Evolutionary conservation across 176 grass and related monocot species (phyloP).

Genomic region (Musa beccarii): DNA sequence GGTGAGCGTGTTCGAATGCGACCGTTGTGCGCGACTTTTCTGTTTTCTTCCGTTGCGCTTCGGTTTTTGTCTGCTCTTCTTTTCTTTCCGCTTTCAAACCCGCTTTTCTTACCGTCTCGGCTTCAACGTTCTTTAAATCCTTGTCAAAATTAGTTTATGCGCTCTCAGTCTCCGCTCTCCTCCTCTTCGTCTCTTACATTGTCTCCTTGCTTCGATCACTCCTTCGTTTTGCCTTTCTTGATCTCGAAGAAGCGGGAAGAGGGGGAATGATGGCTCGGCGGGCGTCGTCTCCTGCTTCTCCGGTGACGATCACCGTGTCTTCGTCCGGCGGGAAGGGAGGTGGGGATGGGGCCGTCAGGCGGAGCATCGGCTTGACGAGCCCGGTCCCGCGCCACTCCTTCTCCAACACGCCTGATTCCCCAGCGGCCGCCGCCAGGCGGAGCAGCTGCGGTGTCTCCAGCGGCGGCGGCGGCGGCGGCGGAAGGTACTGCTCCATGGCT

Average conservation of each 20-base stretch:
- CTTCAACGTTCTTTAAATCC: neutral
- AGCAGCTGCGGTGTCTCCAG: slow-evolving; percentile 8
- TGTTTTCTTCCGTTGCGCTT: slow-evolving; percentile 1
- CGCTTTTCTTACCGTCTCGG: neutral
- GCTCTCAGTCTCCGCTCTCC: neutral
- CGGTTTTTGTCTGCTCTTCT: neutral
- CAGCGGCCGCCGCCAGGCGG: slow-evolving; percentile 15
- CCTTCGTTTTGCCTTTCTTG: neutral
- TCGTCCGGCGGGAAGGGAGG: slow-evolving; percentile 17
- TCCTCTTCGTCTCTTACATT: neutral
- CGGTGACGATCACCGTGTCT: slow-evolving; percentile 36
- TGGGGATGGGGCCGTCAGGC: slow-evolving; percentile 23
- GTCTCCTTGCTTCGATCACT: neutral
- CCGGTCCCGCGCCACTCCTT: slow-evolving; percentile 64
- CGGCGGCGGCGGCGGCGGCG: slow-evolving; percentile 22
- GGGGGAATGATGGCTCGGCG: slow-evolving; percentile 19
- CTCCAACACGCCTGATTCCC: slow-evolving; percentile 24
- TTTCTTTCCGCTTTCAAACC: neutral
- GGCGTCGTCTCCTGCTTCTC: slow-evolving; percentile 29
- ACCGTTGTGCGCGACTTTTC: neutral
- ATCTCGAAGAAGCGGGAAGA: neutral
- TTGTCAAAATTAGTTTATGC: neutral
- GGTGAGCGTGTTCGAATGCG: slow-evolving; percentile 3
- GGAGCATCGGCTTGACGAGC: slow-evolving; percentile 50
- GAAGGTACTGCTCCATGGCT: slow-evolving; percentile 41